phyloP scores from a whole-genome alignment of 2,329 filamentous ascomycete genomes.

The Hirsutella rhossiliensis region DNA sequence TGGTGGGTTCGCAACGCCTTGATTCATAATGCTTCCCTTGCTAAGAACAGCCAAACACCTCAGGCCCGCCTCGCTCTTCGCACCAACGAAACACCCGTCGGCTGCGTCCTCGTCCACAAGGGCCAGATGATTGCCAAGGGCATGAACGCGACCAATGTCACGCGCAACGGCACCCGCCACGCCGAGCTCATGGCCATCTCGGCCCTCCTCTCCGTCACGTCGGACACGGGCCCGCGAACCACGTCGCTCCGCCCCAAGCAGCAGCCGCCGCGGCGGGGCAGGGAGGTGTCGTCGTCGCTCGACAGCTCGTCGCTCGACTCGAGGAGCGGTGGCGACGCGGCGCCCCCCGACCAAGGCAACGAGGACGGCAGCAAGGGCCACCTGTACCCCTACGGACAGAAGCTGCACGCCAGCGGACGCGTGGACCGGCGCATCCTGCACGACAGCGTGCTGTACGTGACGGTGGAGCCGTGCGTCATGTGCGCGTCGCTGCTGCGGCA shows the following conservation, averaged over 20 bases:
- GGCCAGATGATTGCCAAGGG: conserved; percentile 72
- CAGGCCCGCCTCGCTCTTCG: conserved; percentile 76
- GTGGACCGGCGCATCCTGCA: conserved; percentile 57
- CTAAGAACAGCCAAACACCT: not conserved
- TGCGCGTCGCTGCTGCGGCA: conserved; percentile 88
- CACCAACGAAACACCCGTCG: conserved; percentile 89
- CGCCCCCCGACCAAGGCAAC: conserved; percentile 29
- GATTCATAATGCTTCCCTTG: not conserved
- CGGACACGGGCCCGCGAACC: conserved; percentile 14
- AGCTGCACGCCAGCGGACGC: conserved; percentile 38
- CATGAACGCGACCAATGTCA: conserved; percentile 95
- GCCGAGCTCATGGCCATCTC: conserved; percentile 86
- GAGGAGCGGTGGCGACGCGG: too few relatives aligned
- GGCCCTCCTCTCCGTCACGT: conserved; percentile 35
- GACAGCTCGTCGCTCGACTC: conserved; percentile 9
- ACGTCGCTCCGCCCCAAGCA: conserved; percentile 22
- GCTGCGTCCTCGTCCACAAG: conserved; percentile 81
- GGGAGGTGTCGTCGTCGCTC: not conserved
- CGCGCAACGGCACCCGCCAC: conserved; percentile 82
- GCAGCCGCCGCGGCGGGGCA: conserved; percentile 1
- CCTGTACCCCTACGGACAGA: conserved; percentile 50
- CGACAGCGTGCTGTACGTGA: conserved; percentile 78
- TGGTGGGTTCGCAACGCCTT: conserved; percentile 43
- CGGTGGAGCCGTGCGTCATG: conserved; percentile 98
- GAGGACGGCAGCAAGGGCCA: conserved; percentile 43